These are phyloP conservation scores for Cercospora beticola DNA, from an alignment of 2,329 filamentous ascomycete genomes.

Conservation along the genomic window DNA sequence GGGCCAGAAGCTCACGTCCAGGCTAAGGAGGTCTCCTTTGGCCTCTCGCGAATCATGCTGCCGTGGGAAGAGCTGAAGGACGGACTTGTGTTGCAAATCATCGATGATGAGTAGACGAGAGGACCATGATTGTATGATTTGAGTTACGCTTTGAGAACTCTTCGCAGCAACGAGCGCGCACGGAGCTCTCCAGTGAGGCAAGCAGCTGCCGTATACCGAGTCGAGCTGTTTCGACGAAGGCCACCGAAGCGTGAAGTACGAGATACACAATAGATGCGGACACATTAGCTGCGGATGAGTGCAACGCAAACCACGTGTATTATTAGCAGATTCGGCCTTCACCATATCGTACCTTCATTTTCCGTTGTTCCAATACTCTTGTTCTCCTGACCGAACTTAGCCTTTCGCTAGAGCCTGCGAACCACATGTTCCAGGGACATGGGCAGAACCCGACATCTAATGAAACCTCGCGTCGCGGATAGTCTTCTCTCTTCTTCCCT, in stretches of 20 bases:
- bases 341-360: background rate
- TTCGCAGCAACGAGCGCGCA: background rate
- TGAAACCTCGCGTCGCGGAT: background rate
- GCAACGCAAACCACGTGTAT: background rate
- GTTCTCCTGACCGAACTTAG: background rate
- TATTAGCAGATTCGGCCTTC: background rate
- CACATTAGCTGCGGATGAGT: background rate
- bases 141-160: background rate
- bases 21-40: background rate
- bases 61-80: background rate
- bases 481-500: background rate
- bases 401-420: background rate
- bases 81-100: background rate
- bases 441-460: background rate
- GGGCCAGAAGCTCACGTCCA: background rate
- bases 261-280: background rate
- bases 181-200: background rate
- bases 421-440: background rate
- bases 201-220: background rate
- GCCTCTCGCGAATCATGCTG: background rate
- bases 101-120: background rate
- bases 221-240: background rate
- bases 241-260: background rate
- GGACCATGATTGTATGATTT: background rate
- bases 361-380: background rate